Conservation (phyloP, 164 flowering plant species). For the Warburgia ugandensis region DNA sequence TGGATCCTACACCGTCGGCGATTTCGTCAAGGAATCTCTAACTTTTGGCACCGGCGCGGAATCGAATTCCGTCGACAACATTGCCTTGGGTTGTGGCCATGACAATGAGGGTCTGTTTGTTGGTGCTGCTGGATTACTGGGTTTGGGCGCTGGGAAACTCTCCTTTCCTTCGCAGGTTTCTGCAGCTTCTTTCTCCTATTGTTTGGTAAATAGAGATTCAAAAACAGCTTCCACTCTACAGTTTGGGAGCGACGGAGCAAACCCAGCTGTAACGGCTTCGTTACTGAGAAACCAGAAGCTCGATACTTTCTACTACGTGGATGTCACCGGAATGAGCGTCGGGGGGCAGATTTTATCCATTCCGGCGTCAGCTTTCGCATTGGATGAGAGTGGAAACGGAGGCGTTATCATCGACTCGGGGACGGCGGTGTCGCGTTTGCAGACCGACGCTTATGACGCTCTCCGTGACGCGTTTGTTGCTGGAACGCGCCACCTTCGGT, state of each 20-base stretch:
- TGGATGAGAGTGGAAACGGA: slow-evolving; percentile 52
- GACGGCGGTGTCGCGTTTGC: slow-evolving; percentile 82
- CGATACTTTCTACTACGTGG: slow-evolving; percentile 68
- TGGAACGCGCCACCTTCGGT: slow-evolving; percentile 34
- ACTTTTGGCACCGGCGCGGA: slow-evolving; percentile 33
- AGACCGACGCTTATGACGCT: slow-evolving; percentile 43
- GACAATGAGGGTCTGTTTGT: slow-evolving; percentile 77
- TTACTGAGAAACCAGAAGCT: slow-evolving; percentile 40
- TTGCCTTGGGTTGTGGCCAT: slow-evolving; percentile 96
- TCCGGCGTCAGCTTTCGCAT: slow-evolving; percentile 33
- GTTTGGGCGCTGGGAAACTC: slow-evolving; percentile 78
- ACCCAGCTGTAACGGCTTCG: slow-evolving; percentile 54
- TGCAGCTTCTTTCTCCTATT: slow-evolving; percentile 67
- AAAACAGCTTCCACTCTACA: slow-evolving; percentile 59
- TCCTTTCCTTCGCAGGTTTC: slow-evolving; percentile 73
- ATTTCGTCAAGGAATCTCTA: slow-evolving; percentile 70
- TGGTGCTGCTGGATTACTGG: slow-evolving; percentile 84
- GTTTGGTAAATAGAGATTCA: slow-evolving; percentile 86
- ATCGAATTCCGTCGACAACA: slow-evolving; percentile 22
- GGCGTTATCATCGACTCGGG: slow-evolving; percentile 90
- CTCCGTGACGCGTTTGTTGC: slow-evolving; percentile 62
- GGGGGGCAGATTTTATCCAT: slow-evolving; percentile 45
- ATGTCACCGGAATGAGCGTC: slow-evolving; percentile 50
- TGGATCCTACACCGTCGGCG: slow-evolving; percentile 93
- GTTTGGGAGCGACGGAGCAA: slow-evolving; percentile 29